Percentiles rank a stretch among this genome's conserved stretches.
phyloP scores from a whole-genome alignment of 2,329 filamentous ascomycete genomes.

The Colletotrichum coccodes region DNA sequence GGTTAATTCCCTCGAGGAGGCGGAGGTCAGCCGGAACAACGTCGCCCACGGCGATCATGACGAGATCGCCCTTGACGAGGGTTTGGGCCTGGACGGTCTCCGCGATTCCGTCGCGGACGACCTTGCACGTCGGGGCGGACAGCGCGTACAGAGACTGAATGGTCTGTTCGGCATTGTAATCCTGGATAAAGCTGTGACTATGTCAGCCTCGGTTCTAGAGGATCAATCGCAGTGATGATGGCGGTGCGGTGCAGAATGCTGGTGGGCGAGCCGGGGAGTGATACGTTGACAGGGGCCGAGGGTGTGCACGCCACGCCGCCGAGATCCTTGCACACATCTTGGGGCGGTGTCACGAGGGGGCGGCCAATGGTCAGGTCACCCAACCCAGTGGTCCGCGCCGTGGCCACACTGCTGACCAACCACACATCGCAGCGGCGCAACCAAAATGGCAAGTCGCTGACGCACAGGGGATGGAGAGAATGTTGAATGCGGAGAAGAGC shows the following conservation, averaged over 20 bases:
- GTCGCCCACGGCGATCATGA: conserved; percentile 71
- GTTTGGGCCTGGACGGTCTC: conserved; percentile 64
- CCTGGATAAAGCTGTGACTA: conserved; percentile 62
- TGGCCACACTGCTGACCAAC: not conserved
- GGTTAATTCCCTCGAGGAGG: conserved; percentile 74
- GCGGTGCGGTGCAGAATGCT: not conserved
- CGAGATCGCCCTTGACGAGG: conserved; percentile 74
- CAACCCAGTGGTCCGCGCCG: conserved; percentile 10
- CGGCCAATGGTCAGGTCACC: conserved; percentile 16
- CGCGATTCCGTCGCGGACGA: conserved; percentile 63
- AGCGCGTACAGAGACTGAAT: conserved; percentile 70
- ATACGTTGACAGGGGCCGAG: not conserved
- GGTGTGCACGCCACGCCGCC: not conserved
- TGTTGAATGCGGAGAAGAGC: not conserved
- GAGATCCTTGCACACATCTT: not conserved
- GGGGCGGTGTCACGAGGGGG: not conserved
- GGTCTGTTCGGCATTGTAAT: conserved; percentile 70
- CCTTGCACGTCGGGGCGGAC: conserved; percentile 68
- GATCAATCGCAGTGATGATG: conserved; percentile 32
- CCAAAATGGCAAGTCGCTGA: not conserved
- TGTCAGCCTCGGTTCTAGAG: conserved; percentile 41
- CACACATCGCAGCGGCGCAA: not conserved
- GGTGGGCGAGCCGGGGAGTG: not conserved
- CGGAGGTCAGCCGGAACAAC: conserved; percentile 77
- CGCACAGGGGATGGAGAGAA: not conserved